phyloP scores from a whole-genome alignment of 202 grass and related monocot genomes.

The Saccharum hybrid region DNA sequence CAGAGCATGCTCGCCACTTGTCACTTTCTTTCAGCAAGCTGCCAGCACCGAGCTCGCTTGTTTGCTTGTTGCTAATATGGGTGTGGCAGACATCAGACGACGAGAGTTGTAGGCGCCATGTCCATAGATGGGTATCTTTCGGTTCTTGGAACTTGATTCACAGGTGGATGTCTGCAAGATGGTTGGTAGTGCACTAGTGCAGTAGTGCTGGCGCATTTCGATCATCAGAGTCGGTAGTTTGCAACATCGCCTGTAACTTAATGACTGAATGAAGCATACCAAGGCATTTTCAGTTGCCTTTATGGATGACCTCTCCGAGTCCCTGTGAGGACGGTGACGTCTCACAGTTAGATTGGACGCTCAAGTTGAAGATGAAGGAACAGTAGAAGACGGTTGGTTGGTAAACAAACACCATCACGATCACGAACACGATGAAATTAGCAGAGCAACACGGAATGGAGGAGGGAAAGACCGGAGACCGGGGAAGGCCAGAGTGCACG shows the following conservation, averaged over 20 bases:
- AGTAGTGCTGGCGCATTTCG: neutral
- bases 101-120: no score
- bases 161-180: neutral
- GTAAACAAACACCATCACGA: neutral
- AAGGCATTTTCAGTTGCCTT: neutral
- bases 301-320: neutral
- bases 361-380: neutral
- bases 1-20: slow-evolving; percentile 27
- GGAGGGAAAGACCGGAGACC: no score
- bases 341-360: neutral
- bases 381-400: neutral
- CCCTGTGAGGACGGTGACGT: neutral
- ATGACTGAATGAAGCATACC: neutral
- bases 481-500: neutral
- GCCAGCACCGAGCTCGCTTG: slow-evolving; percentile 2
- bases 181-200: neutral
- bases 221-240: neutral
- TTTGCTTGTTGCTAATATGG: neutral
- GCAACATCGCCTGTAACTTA: neutral
- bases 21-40: neutral
- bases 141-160: slow-evolving; percentile 15
- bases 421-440: neutral
- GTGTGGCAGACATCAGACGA: neutral
- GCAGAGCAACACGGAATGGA: neutral
- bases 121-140: neutral